Evolutionary conservation across 2,329 filamentous ascomycete genomes (phyloP), one percentile per base, ranked within the genome.

Genomic region (Coniella lustricola): DNA sequence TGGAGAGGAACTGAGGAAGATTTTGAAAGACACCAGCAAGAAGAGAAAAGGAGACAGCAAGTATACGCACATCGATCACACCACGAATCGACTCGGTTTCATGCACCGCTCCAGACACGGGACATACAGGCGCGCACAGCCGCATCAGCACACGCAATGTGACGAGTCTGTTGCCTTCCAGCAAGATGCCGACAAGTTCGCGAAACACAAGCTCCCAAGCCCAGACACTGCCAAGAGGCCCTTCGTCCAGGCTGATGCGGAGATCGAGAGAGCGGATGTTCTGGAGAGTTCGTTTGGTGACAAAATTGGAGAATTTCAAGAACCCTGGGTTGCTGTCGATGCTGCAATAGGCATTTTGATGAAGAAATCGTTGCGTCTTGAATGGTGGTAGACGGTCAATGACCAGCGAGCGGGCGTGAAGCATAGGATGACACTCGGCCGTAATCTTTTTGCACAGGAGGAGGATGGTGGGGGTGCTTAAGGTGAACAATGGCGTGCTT

Each of bases 311-410:
- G 21, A 67, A 20, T 18, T 49, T 54, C 16, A 66, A 53, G 35
- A 53, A 50, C 4, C 41, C 35, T n/a, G n/a, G n/a, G 10, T 39
- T 61, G 63, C 13, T 25, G 21, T 2, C 25, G 1, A 17, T 56
- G 39, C 14, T 61, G 59, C 51, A 7, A 21, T 14, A 8, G 13
- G 34, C n/a, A n/a, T 37, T 7, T 62, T 58, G 29, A 12, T 14
- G 8, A 16, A 29, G 25, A 16, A 29, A 10, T 29, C 25, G 25
- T 29, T 29, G 25, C 25, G 10, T 18, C 3, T 29, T 16, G 60
- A 62, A 66, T 1, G 65, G 64, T 7, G 65, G 64, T 8, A 65
- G 57, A n/a, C 60, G 59, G 54, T 68, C 64, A 41, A 68, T 56
- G 45, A 64, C 50, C 37, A 67, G 57, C 18, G 54, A 39, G 9